phyloP scores from a whole-genome alignment of 768 basidiomycete genomes.

The Termitomyces titanicus region DNA sequence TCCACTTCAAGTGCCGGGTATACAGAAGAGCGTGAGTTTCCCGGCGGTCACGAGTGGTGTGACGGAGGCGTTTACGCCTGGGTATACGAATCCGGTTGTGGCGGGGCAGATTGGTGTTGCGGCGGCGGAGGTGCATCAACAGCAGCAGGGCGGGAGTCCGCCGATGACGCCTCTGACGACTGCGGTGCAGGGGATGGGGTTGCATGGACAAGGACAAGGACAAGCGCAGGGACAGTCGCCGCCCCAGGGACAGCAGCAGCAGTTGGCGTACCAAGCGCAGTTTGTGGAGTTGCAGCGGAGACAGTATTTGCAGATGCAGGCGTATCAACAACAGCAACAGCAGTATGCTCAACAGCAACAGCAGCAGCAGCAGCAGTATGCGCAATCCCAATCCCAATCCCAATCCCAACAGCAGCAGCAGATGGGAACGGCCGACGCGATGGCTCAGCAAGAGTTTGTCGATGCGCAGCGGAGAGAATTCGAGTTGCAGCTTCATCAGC shows the following conservation, averaged over 20 bases:
- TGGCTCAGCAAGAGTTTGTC: conserved; percentile 20
- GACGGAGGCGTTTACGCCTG: conserved; percentile 9
- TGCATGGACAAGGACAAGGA: no score
- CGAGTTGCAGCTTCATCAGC: conserved; percentile 12
- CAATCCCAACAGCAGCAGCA: conserved; percentile 13
- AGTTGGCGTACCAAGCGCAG: conserved; percentile 20
- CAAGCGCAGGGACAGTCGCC: not conserved
- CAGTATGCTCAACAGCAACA: conserved; percentile 14
- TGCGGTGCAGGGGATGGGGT: conserved; percentile 22
- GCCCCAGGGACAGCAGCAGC: conserved; percentile 24
- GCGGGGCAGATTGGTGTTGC: not conserved
- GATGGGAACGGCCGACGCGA: conserved; percentile 10
- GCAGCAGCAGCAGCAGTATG: conserved; percentile 15
- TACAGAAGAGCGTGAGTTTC: conserved; percentile 5
- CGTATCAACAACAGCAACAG: conserved; percentile 17
- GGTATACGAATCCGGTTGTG: conserved; percentile 12
- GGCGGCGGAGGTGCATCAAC: not conserved
- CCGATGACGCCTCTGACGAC: conserved; percentile 21
- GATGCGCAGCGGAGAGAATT: conserved; percentile 18
- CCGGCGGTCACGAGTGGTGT: not conserved
- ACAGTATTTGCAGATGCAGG: conserved; percentile 28
- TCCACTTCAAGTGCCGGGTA: no score
- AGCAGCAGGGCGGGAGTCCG: not conserved
- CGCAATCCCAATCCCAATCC: conserved; percentile 12
- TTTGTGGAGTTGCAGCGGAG: conserved; percentile 20